Evolutionary conservation across 352 stramenopile species (phyloP).

Genomic region (Phytophthora cactorum): DNA sequence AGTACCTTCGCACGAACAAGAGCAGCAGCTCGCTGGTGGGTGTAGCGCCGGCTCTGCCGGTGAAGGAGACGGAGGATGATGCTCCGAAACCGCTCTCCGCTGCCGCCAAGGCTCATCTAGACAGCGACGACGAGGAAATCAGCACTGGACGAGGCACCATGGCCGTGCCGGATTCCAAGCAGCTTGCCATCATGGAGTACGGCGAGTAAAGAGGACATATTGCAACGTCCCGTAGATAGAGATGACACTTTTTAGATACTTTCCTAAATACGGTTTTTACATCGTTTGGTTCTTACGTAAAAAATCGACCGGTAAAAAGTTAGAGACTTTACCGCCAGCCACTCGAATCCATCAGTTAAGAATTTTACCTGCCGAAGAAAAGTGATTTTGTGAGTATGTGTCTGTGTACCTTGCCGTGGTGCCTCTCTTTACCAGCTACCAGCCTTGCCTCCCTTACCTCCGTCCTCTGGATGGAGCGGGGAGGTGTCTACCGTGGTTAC

Average conservation of each 20-base stretch:
- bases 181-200: slow-evolving; percentile 79
- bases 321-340: not conserved
- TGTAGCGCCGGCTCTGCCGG: slow-evolving; percentile 52
- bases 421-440: slow-evolving; percentile 79
- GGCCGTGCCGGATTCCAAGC: slow-evolving; percentile 61
- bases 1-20: slow-evolving; percentile 79
- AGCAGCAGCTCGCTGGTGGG: slow-evolving; percentile 54
- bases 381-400: not conserved
- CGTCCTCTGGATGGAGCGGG: slow-evolving; percentile 32
- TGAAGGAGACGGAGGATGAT: slow-evolving; percentile 35
- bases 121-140: slow-evolving; percentile 41
- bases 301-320: slow-evolving; percentile 21
- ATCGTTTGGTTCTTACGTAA: slow-evolving; percentile 22
- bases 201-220: slow-evolving; percentile 52
- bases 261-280: slow-evolving; percentile 32
- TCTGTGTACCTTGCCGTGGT: slow-evolving; percentile 2
- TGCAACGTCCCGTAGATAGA: slow-evolving; percentile 25
- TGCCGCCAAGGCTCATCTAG: slow-evolving; percentile 41
- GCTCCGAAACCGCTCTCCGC: slow-evolving; percentile 24
- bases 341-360: not conserved
- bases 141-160: slow-evolving; percentile 25
- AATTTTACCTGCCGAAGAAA: not conserved
- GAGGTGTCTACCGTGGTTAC: slow-evolving; percentile 40
- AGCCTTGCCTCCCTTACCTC: slow-evolving; percentile 41
- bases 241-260: not conserved